Evolutionary conservation across 495 filamentous ascomycete genomes (phyloP), one percentile per base, ranked within the genome.

Genomic region (Tuber microsphaerosporum): DNA sequence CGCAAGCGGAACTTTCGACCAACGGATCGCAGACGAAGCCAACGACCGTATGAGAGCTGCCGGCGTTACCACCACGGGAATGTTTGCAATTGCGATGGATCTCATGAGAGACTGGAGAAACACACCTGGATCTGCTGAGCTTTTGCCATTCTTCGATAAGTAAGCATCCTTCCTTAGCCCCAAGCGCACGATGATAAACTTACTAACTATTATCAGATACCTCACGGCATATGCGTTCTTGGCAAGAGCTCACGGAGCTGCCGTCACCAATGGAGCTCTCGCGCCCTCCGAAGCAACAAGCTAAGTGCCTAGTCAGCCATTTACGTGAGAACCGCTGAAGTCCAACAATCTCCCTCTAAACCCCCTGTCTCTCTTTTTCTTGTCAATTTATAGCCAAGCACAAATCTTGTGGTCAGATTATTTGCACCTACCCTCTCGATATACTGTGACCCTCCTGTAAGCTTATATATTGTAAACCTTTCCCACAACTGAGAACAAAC

Each of bases 51-150:
- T 94, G 89, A 84, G 88, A 73, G 79, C 83, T 19, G 89, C 90
- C 0, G 92, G 92, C 12, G 92, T 93, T 14, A 88, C 91, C 16
- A 83, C 89, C 16, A 86, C 90, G 77, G 88, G 88, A 9, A 83
- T 90, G 73, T 93, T 93, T 75, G 87, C 84, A n/a, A 90, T 94
- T 78, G 84, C 89, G 10, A 86, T 86, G 79, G 91, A 93, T 81
- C 83, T 94, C 76, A 93, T 94, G 91, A 86, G 91, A 20, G 92
- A 94, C 84, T 93, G 92, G 92, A 85, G 91, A 34, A 85, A 87
- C 72, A 89, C 86, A 0, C 91, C 91, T n/a, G 92, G 91, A 19
- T 84, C 90, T 12, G 65, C 74, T 19, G 85, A 92, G 84, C 75
- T 94, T 9, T 80, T 91, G 76, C 90, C 91, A 8, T 90, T 85